Evolutionary conservation across 2,329 filamentous ascomycete genomes (phyloP), one percentile per base, ranked within the genome.

Genomic region (Trichoderma sp.): DNA sequence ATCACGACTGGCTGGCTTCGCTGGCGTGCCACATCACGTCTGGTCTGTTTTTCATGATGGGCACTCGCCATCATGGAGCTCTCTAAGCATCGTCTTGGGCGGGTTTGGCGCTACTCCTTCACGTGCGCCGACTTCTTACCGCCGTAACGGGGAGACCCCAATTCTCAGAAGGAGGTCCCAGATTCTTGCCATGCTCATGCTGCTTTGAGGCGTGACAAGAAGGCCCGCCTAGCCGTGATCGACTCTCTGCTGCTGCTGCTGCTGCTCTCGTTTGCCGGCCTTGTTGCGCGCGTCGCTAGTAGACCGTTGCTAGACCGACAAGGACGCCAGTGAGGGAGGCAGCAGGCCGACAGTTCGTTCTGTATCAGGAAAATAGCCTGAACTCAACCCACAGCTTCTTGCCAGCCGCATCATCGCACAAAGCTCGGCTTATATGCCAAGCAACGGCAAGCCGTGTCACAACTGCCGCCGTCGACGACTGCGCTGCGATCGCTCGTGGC

Each of bases 401-500:
- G 52, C 34, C 51, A 48, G 24, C 54, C 34, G 41, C 34, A 39
- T 30, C 28, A 41, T 24, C 68, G 65, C 69, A 65, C 71, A 71
- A 69, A 71, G 66, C 66, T 66, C 68, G 72, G 73, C 55, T 30
- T 73, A 72, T 71, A 74, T 74, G 73, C 73, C 73, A 66, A 64
- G 65, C 65, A 66, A 66, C 62, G 55, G 65, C 65, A 66, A 66
- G 19, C 57, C 65, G 55, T 66, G 65, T 64, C 65, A 67, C 65
- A 65, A 67, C 63, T 65, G 63, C 56, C 65, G 65, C 55, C 65
- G 65, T 52, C 65, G 62, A 67, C 65, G 86, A 69, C 81, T 85
- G 73, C 84, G 85, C 71, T 89, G 86, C 74, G 86, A 89, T 74
- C 80, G 83, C 66, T 87, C 85, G 41, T 76, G 82, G 57, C 86